phyloP scores from a whole-genome alignment of 352 stramenopile species.

The Phytopythium ostracodes region DNA sequence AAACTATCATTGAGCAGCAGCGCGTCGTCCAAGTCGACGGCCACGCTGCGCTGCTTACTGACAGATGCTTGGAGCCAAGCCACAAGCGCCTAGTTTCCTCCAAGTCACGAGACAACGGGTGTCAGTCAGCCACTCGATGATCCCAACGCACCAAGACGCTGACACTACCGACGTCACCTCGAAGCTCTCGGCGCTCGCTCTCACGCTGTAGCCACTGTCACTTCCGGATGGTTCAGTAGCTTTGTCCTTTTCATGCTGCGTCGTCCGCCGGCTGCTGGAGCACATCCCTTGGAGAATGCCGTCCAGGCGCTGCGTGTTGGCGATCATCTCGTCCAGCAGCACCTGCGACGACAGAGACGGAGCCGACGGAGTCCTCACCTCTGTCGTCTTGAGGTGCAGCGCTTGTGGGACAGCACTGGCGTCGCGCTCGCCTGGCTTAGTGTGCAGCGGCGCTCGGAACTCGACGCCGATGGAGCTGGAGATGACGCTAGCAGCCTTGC shows the following conservation, averaged over 20 bases:
- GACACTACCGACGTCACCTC: background rate
- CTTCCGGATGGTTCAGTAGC: background rate
- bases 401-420: no score
- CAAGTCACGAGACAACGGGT: no score
- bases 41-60: background rate
- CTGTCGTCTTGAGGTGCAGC: background rate
- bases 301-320: slow-evolving; percentile 30
- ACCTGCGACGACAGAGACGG: background rate
- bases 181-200: background rate
- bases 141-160: no score
- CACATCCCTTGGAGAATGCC: slow-evolving; percentile 49
- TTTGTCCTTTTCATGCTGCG: background rate
- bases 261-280: slow-evolving; percentile 4
- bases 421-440: no score
- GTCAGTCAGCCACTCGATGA: no score
- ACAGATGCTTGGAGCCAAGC: background rate
- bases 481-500: background rate
- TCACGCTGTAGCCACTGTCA: background rate
- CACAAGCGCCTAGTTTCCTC: background rate
- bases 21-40: background rate
- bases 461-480: no score
- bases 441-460: no score
- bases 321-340: slow-evolving; percentile 23
- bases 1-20: background rate
- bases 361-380: background rate